Evolutionary conservation across 2,329 filamentous ascomycete genomes (phyloP).

Genomic region (Colletotrichum phormii): DNA sequence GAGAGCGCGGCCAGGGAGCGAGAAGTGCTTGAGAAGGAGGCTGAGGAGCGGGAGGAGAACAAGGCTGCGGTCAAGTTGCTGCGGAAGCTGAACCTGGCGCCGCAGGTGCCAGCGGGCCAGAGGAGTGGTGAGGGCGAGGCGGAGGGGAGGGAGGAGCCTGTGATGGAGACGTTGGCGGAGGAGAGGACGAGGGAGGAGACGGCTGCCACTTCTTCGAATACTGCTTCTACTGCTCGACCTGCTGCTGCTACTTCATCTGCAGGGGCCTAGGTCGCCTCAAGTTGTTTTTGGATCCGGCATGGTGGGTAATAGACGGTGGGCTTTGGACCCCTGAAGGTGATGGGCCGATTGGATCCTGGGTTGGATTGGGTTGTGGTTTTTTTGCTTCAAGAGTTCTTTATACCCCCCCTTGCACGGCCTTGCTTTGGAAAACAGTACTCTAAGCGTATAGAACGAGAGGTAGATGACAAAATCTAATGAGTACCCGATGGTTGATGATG

Average conservation of each 20-base stretch:
- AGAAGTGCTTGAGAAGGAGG: slow-evolving; percentile 54
- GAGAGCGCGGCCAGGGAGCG: slow-evolving; percentile 67
- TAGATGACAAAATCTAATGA: neutral
- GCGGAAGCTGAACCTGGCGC: slow-evolving; percentile 53
- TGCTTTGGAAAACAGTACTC: neutral
- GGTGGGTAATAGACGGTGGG: neutral
- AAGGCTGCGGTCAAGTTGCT: slow-evolving; percentile 47
- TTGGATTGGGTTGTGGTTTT: neutral
- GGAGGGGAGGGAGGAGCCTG: slow-evolving; percentile 27
- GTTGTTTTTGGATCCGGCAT: no score
- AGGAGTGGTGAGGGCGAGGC: slow-evolving; percentile 33
- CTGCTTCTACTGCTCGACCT: neutral
- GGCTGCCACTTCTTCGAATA: neutral
- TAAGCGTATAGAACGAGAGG: neutral
- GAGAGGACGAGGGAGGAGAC: slow-evolving; percentile 23
- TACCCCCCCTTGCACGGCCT: neutral
- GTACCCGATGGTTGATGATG: neutral
- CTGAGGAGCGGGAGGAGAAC: slow-evolving; percentile 52
- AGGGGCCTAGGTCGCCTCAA: neutral
- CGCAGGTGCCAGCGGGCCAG: slow-evolving; percentile 42
- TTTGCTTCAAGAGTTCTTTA: neutral
- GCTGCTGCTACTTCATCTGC: neutral
- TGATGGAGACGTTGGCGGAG: slow-evolving; percentile 26
- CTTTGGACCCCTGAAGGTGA: neutral
- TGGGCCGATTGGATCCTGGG: neutral